Base-by-base conservation (phyloP, 441 rosid species). In the Pelargonium citronellum region DNA sequence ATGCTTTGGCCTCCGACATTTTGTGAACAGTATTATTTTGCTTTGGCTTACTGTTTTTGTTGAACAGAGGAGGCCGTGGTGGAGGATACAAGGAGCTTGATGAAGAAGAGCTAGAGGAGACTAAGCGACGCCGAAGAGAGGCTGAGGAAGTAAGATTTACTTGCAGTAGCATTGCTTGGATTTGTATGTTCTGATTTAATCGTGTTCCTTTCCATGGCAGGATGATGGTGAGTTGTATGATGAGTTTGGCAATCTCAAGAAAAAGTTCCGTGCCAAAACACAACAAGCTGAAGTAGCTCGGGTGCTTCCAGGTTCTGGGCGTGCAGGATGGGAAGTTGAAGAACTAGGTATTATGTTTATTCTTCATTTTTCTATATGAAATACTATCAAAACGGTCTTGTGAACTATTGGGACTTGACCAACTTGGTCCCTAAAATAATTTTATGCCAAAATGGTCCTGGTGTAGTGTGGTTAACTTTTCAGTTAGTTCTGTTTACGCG, bases 61-160 rank as follows among this genome's bases (percentile, higher is more conserved):
- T 75, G 65, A 6, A 76, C 77, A 95, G 99, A 80, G 99, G 98
- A 77, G 99, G 99, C 66, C 92, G 97, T 68, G 98, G 82, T 77
- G 99, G 97, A 80, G 97, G 99, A 70, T 95, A 92, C 79, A 95
- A 95, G 76, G 99, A 95, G 83, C 88, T 91, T 71, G 98, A 94
- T 77, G 98, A 94, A 86, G 94, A 94, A 84, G 97, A 94, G 73
- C 62, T 92, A 70, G 98, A 95, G 81, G 99, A 95, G 85, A 95
- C 97, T 12, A 92, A 77, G 80, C 81, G 99, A 30, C 87, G 97
- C 13, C 84, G 97, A 49, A 87, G 85, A 70, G 99, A 92, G 79
- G 95, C 91, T 24, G 99, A 94, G 76, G 91, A 88, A 66, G 97
- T 95, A 81, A 84, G 77, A 73, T 16, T 16, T 71, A 44, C 70